Percentiles rank a stretch among this genome's conserved stretches.
Conservation (phyloP, 2,329 filamentous ascomycete species). For the Aureobasidium sp. region DNA sequence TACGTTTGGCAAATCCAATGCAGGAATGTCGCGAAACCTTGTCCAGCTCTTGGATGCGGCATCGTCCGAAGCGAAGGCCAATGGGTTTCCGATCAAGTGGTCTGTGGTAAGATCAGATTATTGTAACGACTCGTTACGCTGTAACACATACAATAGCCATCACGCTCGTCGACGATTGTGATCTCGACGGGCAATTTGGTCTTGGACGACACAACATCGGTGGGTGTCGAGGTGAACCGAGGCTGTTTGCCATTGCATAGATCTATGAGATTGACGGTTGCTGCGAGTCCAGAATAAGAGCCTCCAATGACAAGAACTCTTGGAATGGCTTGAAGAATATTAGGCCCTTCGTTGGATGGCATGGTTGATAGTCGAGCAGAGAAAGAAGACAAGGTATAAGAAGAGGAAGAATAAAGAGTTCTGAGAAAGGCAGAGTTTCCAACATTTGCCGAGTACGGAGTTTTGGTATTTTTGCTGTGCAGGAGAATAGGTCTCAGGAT, state of each 20-base stretch:
- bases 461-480: neutral
- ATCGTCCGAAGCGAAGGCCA: slow-evolving; percentile 57
- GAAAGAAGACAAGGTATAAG: neutral
- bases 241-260: slow-evolving; percentile 49
- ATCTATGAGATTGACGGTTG: slow-evolving; percentile 59
- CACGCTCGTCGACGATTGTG: slow-evolving; percentile 68
- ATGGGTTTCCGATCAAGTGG: slow-evolving; percentile 67
- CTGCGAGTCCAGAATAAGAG: slow-evolving; percentile 62
- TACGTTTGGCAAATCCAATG: slow-evolving; percentile 55
- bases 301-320: slow-evolving; percentile 59
- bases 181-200: slow-evolving; percentile 45
- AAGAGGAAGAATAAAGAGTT: neutral
- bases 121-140: neutral
- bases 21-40: slow-evolving; percentile 57
- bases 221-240: slow-evolving; percentile 24
- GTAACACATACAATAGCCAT: slow-evolving; percentile 62
- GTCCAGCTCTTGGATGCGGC: slow-evolving; percentile 64
- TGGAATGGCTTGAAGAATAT: neutral
- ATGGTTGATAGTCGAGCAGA: neutral
- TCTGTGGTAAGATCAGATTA: slow-evolving; percentile 28
- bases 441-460: neutral
- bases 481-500: neutral
- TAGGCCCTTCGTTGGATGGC: neutral
- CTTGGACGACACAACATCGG: slow-evolving; percentile 19
- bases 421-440: neutral